Base-by-base conservation (phyloP, 1,284 basidiomycete genomes). In the Ceraceosorus guamensis region DNA sequence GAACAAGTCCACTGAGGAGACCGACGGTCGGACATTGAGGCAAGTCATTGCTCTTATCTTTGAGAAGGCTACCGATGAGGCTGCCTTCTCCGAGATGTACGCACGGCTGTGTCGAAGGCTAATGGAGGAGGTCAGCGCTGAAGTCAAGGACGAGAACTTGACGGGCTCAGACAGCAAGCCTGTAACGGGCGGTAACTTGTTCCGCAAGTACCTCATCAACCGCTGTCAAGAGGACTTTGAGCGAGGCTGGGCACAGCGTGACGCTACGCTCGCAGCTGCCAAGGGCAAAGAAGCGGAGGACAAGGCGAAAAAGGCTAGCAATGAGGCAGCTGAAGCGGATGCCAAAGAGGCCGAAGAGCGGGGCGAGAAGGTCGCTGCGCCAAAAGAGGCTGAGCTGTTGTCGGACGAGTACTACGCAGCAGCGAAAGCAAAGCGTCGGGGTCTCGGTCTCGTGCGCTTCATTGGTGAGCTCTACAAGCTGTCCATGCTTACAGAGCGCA, bases 391-490 rank as follows among this genome's bases (percentile, higher is more conserved):
- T 48, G 78, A 78, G 65, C 67, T 79, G 48, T 88, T 95, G 70
- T 93, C 89, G 5, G 91, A 96, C 11, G 92, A 97, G 79, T 97
- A 97, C 81, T 97, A 97, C 74, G 87, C 87, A 50, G 89, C 88
- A 16, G 87, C 92, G 77, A 96, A 96, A 81, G 91, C 91, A 46
- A 96, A 96, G 82, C 89, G 92, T 64, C 87, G 89, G 65, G 91
- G 92, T 77, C 86, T 97, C 30, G 93, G 93, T 82, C 83, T 97
- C 61, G 89, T 97, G 77, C 89, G 89, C 77, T 95, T 98, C 80
- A 95, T 97, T 65, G 92, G 93, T 71, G 92, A 97, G 80, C 81
- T 97, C 57, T 97, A 91, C 86, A 96, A 96, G 81, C 81, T 96
- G 41, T 86, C 87, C 78, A 93, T 95, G 89, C 81, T 95, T 54